Conservation (phyloP, 2,329 filamentous ascomycete species). For the Fusarium sp. region DNA sequence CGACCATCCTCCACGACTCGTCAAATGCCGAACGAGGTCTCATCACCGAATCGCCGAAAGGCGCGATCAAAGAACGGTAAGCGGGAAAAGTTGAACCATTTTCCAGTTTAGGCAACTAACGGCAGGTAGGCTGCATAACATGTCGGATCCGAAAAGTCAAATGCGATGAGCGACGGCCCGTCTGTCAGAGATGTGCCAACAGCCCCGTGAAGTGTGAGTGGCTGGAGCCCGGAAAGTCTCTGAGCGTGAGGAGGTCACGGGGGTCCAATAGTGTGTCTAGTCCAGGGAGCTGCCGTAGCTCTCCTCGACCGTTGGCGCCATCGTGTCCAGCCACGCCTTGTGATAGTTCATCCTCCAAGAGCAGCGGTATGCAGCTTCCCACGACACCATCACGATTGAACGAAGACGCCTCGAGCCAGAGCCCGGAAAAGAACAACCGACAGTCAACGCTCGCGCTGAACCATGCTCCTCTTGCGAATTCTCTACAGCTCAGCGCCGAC, state of each 20-base stretch:
- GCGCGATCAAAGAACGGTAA: slow-evolving; percentile 39
- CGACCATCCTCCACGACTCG: slow-evolving; percentile 3
- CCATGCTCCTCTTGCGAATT: slow-evolving; percentile 33
- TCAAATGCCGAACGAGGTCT: slow-evolving; percentile 11
- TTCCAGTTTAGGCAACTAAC: background rate
- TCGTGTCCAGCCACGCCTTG: background rate
- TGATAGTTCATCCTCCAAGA: background rate
- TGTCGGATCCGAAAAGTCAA: slow-evolving; percentile 43
- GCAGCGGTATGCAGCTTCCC: slow-evolving; percentile 10
- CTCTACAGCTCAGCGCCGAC: slow-evolving; percentile 19
- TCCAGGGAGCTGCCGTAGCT: slow-evolving; percentile 1
- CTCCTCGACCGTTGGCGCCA: background rate
- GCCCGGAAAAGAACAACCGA: background rate
- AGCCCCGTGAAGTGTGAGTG: slow-evolving; percentile 38
- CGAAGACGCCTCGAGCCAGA: background rate
- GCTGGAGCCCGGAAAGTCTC: slow-evolving; percentile 27
- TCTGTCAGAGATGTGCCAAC: slow-evolving; percentile 35
- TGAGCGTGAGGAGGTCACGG: slow-evolving; percentile 16
- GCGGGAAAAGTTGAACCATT: background rate
- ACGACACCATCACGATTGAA: background rate
- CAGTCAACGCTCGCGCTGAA: slow-evolving; percentile 11
- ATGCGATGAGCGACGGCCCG: slow-evolving; percentile 35
- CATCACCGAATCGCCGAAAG: slow-evolving; percentile 26
- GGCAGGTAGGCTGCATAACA: slow-evolving; percentile 30
- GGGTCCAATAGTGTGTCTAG: background rate